Evolutionary conservation across 1,139 yeast genomes (phyloP).

Genomic region (Scheffersomyces segobiensis): DNA sequence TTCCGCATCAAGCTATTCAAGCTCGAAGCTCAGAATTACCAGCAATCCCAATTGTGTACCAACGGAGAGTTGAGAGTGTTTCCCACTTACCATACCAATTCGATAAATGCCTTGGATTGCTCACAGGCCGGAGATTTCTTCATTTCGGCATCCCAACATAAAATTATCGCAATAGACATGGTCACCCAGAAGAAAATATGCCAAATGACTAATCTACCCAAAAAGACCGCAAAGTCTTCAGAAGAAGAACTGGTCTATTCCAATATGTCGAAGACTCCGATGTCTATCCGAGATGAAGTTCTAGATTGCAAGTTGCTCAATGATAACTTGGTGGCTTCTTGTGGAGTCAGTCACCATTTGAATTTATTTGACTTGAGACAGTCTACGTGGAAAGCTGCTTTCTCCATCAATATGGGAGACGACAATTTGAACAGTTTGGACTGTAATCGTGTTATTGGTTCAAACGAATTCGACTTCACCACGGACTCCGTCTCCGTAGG

Average conservation of each 20-base stretch:
- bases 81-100: slow-evolving; percentile 18
- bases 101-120: slow-evolving; percentile 19
- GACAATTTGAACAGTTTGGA: slow-evolving; percentile 31
- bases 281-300: slow-evolving; percentile 10
- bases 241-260: not conserved
- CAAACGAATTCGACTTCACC: not conserved
- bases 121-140: slow-evolving; percentile 6
- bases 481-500: slow-evolving; percentile 16
- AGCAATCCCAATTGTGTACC: not conserved
- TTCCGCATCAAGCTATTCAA: slow-evolving; percentile 13
- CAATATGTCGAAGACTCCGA: slow-evolving; percentile 4
- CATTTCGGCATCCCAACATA: slow-evolving; percentile 13
- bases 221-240: not conserved
- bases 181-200: slow-evolving; percentile 11
- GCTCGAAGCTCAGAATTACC: not conserved
- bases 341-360: slow-evolving; percentile 26
- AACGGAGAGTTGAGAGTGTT: slow-evolving; percentile 4
- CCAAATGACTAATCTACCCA: not conserved
- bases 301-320: slow-evolving; percentile 14
- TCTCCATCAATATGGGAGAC: slow-evolving; percentile 20
- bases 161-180: slow-evolving; percentile 15
- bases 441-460: slow-evolving; percentile 4
- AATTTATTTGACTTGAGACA: slow-evolving; percentile 20
- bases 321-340: slow-evolving; percentile 19
- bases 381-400: slow-evolving; percentile 12